Evolutionary conservation across 805 yeast species (phyloP), one percentile per base, ranked within the genome.

Genomic region (Alloascoidea hylecoeti): DNA sequence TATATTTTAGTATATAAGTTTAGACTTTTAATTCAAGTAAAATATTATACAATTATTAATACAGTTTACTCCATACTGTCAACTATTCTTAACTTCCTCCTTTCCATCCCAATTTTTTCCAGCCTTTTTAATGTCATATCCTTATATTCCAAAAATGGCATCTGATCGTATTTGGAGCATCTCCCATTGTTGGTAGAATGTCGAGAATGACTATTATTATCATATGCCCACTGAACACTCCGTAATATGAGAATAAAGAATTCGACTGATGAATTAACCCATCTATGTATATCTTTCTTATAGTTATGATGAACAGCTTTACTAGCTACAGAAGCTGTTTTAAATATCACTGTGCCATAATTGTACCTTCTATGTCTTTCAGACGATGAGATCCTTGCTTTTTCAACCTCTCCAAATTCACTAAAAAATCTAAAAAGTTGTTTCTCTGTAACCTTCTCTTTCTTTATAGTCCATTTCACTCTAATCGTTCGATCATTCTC

Each of bases 401-500:
- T 23, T 4, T 38, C 41, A 9, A 38, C 17, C 13, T 18, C 41
- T n/a, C 41, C 41, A 38, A 38, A 38, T n/a, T n/a, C 15, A 12
- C 17, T 15, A 16, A 38, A 37, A 33, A 32, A 38, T 15, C n/a
- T 15, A 16, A 17, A 15, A 16, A 38, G 16, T 9, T 34, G 14
- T 17, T 15, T 4, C 3, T 17, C 3, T 14, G 6, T 17, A 4
- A 15, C 15, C 15, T 17, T 15, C 6, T 33, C 19, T n/a, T 34
- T 17, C 16, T 18, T 18, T 36, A 12, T 19, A 15, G 15, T 16
- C 41, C 41, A 37, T 18, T 39, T 15, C 16, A 38, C 16, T 38
- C 16, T 38, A 17, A 38, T 12, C 4, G 41, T 38, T 38, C 41
- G 14, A 23, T 38, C 41, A n/a, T 37, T 12, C 14, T 37, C 37